Percentiles rank a stretch among this genome's conserved stretches.
These are phyloP conservation scores for Giardia duodenalis DNA, from an alignment of 208 protist genomes.

Conservation along the genomic window DNA sequence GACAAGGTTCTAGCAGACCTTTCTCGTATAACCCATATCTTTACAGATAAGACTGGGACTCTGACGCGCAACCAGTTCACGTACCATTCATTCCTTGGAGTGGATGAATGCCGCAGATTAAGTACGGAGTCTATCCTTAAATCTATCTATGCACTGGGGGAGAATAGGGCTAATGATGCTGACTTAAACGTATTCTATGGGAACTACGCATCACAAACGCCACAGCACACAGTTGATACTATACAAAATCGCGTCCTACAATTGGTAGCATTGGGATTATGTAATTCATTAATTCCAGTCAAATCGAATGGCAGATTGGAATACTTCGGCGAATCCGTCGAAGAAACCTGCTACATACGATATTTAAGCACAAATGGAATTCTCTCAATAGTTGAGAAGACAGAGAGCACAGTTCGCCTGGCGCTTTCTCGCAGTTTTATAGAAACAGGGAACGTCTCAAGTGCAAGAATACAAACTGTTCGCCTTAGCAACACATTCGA, in stretches of 20 bases:
- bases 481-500: background rate
- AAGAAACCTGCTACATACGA: background rate
- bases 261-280: background rate
- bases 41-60: constrained; percentile 1
- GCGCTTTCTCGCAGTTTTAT: background rate
- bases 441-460: background rate
- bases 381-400: background rate
- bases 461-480: too few relatives aligned
- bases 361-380: background rate
- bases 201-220: background rate
- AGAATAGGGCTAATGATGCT: too few relatives aligned
- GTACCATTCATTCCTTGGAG: background rate
- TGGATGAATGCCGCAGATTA: background rate
- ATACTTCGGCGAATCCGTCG: background rate
- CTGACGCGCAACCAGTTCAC: background rate
- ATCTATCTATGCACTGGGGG: too few relatives aligned
- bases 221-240: background rate
- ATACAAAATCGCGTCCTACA: background rate
- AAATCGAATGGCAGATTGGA: background rate
- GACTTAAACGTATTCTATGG: too few relatives aligned
- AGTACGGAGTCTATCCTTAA: background rate
- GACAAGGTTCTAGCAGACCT: background rate
- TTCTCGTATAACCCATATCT: background rate
- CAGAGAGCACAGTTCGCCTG: background rate
- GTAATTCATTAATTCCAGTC: background rate